Evolutionary conservation across 2,329 filamentous ascomycete species (phyloP).

Genomic region (Pseudogymnoascus sp.): DNA sequence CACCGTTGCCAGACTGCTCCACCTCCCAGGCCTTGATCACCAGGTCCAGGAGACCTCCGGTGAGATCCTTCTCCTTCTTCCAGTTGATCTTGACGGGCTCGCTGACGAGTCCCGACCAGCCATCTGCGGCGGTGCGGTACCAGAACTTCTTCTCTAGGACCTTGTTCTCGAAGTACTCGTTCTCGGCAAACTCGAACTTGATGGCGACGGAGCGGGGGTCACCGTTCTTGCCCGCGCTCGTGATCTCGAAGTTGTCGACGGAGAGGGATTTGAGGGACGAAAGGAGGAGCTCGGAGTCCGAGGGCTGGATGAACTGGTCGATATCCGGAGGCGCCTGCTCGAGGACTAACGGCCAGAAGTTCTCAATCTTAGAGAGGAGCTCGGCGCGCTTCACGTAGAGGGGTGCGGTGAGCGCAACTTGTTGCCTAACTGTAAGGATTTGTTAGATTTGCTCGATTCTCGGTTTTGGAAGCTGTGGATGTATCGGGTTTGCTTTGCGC

Average conservation of each 20-base stretch:
- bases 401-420: constrained; percentile 58
- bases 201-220: constrained; percentile 75
- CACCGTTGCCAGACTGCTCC: constrained; percentile 36
- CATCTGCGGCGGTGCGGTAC: constrained; percentile 62
- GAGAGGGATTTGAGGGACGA: constrained; percentile 59
- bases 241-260: constrained; percentile 75
- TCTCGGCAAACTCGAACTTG: constrained; percentile 70
- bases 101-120: constrained; percentile 71
- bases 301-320: constrained; percentile 78
- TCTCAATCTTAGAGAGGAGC: constrained; percentile 63
- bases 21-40: constrained; percentile 63
- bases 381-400: constrained; percentile 71
- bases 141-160: constrained; percentile 88
- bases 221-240: constrained; percentile 47
- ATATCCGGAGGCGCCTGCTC: constrained; percentile 80
- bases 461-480: neutral
- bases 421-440: constrained; percentile 55
- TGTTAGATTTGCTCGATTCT: constrained; percentile 14
- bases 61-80: constrained; percentile 81
- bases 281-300: constrained; percentile 67
- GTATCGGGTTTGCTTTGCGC: neutral
- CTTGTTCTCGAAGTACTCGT: constrained; percentile 73
- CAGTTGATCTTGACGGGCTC: constrained; percentile 84
- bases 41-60: constrained; percentile 67
- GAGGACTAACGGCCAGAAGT: constrained; percentile 94